Conservation (phyloP, 345 rosid genomes). For the Eutrema japonicum region DNA sequence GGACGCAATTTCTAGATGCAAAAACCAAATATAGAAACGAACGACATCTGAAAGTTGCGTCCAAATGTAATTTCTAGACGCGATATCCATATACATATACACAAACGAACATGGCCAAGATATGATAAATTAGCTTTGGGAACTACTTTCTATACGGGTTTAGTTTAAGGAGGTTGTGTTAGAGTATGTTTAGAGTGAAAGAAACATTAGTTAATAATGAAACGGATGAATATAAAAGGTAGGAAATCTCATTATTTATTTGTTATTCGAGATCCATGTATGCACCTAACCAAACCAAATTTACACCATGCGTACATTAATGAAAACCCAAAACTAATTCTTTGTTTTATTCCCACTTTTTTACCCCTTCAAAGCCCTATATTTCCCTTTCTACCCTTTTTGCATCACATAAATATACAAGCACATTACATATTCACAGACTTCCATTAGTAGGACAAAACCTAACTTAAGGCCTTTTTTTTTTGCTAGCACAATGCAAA, state of each 20-base stretch:
- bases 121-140: no score
- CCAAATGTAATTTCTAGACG: no score
- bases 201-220: not conserved
- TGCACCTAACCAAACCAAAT: constrained; percentile 44
- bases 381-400: constrained; percentile 42
- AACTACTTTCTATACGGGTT: no score
- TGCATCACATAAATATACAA: constrained; percentile 42
- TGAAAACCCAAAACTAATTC: constrained; percentile 28
- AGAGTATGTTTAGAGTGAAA: no score
- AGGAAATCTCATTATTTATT: constrained; percentile 26
- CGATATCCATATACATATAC: no score
- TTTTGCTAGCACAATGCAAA: constrained; percentile 28
- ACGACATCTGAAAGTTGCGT: no score
- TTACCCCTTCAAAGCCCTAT: constrained; percentile 30
- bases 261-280: constrained; percentile 26
- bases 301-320: constrained; percentile 32
- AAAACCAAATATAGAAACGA: no score
- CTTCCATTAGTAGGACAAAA: constrained; percentile 29
- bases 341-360: constrained; percentile 42
- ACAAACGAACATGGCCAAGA: no score
- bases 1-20: no score
- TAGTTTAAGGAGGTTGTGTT: no score
- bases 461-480: constrained; percentile 29
- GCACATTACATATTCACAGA: constrained; percentile 42
- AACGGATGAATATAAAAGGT: constrained; percentile 7